Base-by-base conservation (phyloP, 1,284 basidiomycete genomes). In the Irpex sp. region DNA sequence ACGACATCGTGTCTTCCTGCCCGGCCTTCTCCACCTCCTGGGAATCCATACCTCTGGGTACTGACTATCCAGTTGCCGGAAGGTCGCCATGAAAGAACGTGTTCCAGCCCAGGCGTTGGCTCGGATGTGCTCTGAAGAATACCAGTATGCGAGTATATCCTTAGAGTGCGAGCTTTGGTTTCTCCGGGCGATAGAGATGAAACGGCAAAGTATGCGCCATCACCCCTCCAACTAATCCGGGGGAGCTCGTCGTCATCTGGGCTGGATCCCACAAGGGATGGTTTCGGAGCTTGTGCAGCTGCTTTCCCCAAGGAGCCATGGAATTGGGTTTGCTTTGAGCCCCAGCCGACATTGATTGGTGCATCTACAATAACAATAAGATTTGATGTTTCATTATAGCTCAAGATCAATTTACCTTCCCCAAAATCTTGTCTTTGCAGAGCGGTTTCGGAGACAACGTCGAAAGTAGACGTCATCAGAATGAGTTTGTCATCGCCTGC, bases 311-410 rank as follows among this genome's bases (percentile, higher is more conserved):
- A 81, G 0, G 95, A 96, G 11, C 97, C 97, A 69, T 98, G 96
- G 74, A 99, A 99, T 73, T 99, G 97, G 0, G 97, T 99, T 70
- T 92, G 84, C 72, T 97, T 97, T 3, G 93, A 94, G 35, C 97
- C 97, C 97, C 97, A 99, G 7, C 97, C 97, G 61, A 98, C 93
- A 68, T 96, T 94, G 70, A 98, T 94, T 5, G 93, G 94, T 47
- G 88, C 86, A 73, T 95, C 95, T 94, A 69, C 5, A 13, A 46
- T 59, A 50, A 59, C 57, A 50, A 61, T 43, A 58, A 3, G 55
- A 15, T 11, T 26, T 26, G 26, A 26, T 26, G 26, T 26, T 26
- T 26, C 33, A 17, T 8, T 37, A 35, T 17, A 51, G 15, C 21
- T 15, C 51, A 5, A 31, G 4, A 33, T 19, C 4, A 4, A 65